Conservation (phyloP, 129 eudicot genomes). For the Logfia minima region DNA sequence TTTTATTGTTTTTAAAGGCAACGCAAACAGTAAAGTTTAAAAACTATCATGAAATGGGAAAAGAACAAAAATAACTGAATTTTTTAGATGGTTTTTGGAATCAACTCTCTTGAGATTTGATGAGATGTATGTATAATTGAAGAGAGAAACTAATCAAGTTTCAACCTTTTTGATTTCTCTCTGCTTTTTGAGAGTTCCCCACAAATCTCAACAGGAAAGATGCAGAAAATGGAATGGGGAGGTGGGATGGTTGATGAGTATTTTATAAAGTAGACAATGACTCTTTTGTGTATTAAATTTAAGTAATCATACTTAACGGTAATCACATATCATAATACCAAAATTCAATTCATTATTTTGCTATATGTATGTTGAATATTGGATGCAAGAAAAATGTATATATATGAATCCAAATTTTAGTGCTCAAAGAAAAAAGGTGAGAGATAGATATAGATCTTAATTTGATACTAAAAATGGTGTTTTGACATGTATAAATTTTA, state of each 20-base stretch:
- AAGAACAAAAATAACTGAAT: slow-evolving; percentile 33
- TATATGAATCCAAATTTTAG: not conserved
- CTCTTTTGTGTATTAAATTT: slow-evolving; percentile 37
- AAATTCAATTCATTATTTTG: slow-evolving; percentile 19
- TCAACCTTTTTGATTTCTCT: slow-evolving; percentile 38
- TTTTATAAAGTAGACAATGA: slow-evolving; percentile 65
- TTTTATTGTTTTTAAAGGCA: slow-evolving; percentile 12
- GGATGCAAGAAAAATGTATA: not conserved
- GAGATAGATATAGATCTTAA: slow-evolving; percentile 23
- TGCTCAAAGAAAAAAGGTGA: not conserved
- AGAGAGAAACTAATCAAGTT: slow-evolving; percentile 31
- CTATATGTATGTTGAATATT: not conserved
- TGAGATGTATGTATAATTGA: slow-evolving; percentile 38
- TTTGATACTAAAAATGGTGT: slow-evolving; percentile 20
- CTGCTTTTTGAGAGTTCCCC: slow-evolving; percentile 37
- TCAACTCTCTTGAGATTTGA: slow-evolving; percentile 24
- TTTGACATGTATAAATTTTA: slow-evolving; percentile 22
- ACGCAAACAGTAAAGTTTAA: slow-evolving; percentile 28
- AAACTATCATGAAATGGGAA: slow-evolving; percentile 16
- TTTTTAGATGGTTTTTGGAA: slow-evolving; percentile 21
- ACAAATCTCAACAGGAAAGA: slow-evolving; percentile 57
- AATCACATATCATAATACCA: slow-evolving; percentile 33
- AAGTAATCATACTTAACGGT: slow-evolving; percentile 33
- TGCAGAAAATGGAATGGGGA: slow-evolving; percentile 67
- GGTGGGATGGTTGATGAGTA: slow-evolving; percentile 58